Evolutionary conservation across 2,329 filamentous ascomycete species (phyloP).

Genomic region (Penicillium frequentans): DNA sequence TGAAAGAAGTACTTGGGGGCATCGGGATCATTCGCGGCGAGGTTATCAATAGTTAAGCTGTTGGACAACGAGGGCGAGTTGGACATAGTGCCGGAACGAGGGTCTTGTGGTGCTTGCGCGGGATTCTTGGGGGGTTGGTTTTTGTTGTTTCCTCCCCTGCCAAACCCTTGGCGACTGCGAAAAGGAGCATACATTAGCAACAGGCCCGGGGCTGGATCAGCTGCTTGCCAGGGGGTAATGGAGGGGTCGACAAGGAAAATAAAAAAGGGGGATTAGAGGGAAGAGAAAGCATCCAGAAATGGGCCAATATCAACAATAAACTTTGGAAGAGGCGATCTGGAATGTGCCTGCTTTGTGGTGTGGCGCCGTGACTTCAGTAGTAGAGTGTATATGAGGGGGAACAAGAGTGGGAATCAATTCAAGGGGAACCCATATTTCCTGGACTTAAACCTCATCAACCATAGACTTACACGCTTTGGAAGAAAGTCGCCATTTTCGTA

Average conservation of each 20-base stretch:
- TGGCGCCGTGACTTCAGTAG: constrained; percentile 7
- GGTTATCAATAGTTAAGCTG: constrained; percentile 37
- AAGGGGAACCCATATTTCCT: not conserved
- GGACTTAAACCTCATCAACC: not conserved
- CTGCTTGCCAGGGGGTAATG: not conserved
- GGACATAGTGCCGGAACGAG: constrained; percentile 32
- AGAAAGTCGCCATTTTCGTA: constrained; percentile 48
- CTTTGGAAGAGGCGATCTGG: constrained; percentile 9
- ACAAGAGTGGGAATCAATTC: not conserved
- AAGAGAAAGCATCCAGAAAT: not conserved
- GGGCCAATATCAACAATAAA: constrained; percentile 9
- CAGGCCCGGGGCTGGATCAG: constrained; percentile 6
- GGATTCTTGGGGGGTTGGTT: constrained; percentile 43
- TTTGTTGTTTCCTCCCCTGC: constrained; percentile 49
- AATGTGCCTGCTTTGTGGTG: constrained; percentile 6
- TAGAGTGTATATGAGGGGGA: constrained; percentile 24
- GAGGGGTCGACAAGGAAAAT: not conserved
- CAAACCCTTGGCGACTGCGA: constrained; percentile 50
- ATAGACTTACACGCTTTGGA: constrained; percentile 51
- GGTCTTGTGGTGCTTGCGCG: constrained; percentile 29
- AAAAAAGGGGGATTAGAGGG: not conserved
- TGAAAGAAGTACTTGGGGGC: constrained; percentile 53
- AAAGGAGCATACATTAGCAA: constrained; percentile 21
- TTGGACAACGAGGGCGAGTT: constrained; percentile 44
- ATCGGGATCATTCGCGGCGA: constrained; percentile 40